Evolutionary conservation across 208 protist genomes (phyloP).

Genomic region (Acanthamoeba sp.): DNA sequence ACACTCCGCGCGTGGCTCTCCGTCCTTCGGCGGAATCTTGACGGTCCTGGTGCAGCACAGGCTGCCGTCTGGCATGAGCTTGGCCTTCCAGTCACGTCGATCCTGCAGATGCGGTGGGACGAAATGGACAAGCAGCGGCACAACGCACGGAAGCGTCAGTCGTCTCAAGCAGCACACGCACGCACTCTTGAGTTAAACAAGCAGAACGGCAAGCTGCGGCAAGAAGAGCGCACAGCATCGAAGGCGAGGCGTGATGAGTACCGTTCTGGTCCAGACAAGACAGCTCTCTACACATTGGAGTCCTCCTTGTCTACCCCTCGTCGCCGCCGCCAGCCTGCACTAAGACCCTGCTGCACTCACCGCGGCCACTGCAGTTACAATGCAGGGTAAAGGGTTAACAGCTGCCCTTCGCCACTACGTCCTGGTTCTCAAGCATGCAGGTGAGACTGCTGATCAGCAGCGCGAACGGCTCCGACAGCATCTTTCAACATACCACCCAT

Average conservation of each 20-base stretch:
- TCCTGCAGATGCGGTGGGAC: neutral
- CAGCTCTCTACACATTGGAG: neutral
- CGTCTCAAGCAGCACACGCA: neutral
- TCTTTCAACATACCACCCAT: neutral
- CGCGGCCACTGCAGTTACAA: neutral
- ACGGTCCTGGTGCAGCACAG: neutral
- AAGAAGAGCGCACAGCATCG: neutral
- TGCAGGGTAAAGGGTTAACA: neutral
- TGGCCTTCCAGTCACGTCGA: constrained; percentile 11
- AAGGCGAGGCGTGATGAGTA: neutral
- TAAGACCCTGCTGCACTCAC: neutral
- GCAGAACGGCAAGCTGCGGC: neutral
- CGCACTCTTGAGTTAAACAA: neutral
- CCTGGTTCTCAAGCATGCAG: neutral
- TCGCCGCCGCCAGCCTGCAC: neutral
- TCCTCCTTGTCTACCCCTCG: neutral
- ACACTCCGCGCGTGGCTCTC: neutral
- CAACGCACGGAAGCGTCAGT: neutral
- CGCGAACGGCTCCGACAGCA: neutral
- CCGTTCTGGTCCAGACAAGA: constrained; percentile 12
- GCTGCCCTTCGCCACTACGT: neutral
- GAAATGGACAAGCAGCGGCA: constrained; percentile 8
- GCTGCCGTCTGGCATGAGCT: constrained; percentile 18
- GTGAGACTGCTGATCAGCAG: neutral
- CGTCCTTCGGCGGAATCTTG: constrained; percentile 37